Base-by-base conservation (phyloP, 2,329 filamentous ascomycete genomes). In the Alternaria infectoria region DNA sequence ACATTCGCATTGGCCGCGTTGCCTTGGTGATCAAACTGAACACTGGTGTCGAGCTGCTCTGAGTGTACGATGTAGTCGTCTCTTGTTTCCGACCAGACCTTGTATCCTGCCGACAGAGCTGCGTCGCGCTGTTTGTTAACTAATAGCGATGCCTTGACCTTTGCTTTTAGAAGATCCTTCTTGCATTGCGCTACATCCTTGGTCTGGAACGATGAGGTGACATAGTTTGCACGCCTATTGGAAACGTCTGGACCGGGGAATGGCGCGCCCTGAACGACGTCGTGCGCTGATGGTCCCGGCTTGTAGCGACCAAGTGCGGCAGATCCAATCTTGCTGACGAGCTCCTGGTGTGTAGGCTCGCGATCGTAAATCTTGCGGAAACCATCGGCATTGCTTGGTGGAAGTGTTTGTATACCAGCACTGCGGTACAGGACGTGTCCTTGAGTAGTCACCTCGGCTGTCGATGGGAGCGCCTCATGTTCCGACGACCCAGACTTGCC, bases 161-260 rank as follows among this genome's bases (percentile, higher is more conserved):
- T 72, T 9, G 69, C 66, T 26, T 55, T 64, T 6, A 51, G 25
- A 4, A 74, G 46, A 4, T 64, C 57, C 4, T 32, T 47, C 2
- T 54, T 62, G 9, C 57, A 57, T 7, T 36, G 13, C 3, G 32
- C 15, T 13, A 40, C 32, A 2, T 47, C 45, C 26, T 46, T 43
- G 12, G 63, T 71, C 50, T 75, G 73, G 44, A 73, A 74, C 0
- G 59, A 62, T 10, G 66, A 60, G 10, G 66, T 54, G 10, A 21
- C 8, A 10, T 61, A 66, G 0, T 13, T 32, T 3, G 8, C 23
- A 11, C 6, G 19, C 3, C 9, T 2, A 23, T 44, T 12, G 12
- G 8, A 6, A 2, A 25, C 23, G 9, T 5, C 11, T 5, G 15
- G n/a, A 2, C 40, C 12, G 1, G n/a, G 6, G 11, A 65, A 69